Conservation (phyloP, 2,329 filamentous ascomycete genomes). For the Calonectria hongkongensis region DNA sequence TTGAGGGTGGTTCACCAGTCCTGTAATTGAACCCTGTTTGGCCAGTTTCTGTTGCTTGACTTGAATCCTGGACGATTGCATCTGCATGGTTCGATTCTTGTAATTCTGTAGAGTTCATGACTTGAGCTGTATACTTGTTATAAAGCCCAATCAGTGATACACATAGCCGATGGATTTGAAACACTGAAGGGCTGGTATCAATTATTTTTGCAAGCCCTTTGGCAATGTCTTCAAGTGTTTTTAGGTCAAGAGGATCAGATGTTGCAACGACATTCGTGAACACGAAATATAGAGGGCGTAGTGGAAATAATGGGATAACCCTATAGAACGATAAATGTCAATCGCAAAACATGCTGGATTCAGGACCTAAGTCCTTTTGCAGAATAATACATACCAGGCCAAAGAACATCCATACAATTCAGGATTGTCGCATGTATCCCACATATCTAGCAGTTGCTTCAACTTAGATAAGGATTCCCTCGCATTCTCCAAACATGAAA, state of each 20-base stretch:
- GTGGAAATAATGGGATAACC: conserved; percentile 25
- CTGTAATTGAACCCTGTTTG: neutral
- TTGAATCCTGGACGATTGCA: neutral
- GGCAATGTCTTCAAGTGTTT: conserved; percentile 7
- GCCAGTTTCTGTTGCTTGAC: neutral
- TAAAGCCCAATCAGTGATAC: conserved; percentile 9
- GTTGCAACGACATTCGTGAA: conserved; percentile 23
- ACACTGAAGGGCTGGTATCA: conserved; percentile 12
- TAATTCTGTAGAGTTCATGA: neutral
- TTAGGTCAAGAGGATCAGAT: conserved; percentile 21
- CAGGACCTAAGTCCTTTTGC: neutral
- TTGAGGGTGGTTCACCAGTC: too few relatives aligned
- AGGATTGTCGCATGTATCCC: conserved; percentile 6
- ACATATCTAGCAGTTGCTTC: neutral
- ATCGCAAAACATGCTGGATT: neutral
- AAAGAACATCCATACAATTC: conserved; percentile 20
- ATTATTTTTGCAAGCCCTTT: neutral
- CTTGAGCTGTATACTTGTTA: neutral
- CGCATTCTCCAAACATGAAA: conserved; percentile 20
- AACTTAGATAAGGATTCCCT: conserved; percentile 5
- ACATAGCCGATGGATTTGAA: conserved; percentile 19
- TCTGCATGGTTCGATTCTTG: neutral
- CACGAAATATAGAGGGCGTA: conserved; percentile 14
- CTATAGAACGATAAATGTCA: neutral
- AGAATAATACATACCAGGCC: conserved; percentile 2